Evolutionary conservation across 768 basidiomycete genomes (phyloP).

Genomic region (Hirschioporus abietinus): DNA sequence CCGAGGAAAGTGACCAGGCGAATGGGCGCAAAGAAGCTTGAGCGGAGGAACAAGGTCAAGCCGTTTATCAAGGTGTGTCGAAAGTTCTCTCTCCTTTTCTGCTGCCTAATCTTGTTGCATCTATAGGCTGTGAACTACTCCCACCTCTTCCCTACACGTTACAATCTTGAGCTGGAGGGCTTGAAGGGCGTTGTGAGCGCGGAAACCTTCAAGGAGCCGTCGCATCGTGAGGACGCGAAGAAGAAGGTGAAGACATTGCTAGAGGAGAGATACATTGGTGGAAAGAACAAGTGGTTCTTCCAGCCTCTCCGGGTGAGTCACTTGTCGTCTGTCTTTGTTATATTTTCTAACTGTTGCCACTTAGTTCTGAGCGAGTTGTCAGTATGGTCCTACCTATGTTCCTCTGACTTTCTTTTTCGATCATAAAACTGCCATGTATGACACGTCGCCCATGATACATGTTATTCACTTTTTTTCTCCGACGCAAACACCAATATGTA

Average conservation of each 20-base stretch:
- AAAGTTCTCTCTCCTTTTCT: background rate
- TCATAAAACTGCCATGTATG: slow-evolving; percentile 1
- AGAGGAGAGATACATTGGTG: slow-evolving; percentile 89
- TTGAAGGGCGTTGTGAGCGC: slow-evolving; percentile 79
- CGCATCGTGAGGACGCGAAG: slow-evolving; percentile 91
- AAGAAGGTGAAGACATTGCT: slow-evolving; percentile 95
- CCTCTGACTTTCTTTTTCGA: background rate
- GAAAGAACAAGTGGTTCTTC: slow-evolving; percentile 99
- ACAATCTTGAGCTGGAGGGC: slow-evolving; percentile 92
- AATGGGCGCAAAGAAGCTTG: slow-evolving; percentile 95
- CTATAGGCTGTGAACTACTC: slow-evolving; percentile 90
- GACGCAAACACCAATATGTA: background rate
- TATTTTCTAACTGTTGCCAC: background rate
- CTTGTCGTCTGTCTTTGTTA: background rate
- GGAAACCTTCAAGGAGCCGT: slow-evolving; percentile 97
- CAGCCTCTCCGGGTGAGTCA: slow-evolving; percentile 66
- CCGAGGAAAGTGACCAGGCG: slow-evolving; percentile 95
- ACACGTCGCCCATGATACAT: slow-evolving; percentile 3
- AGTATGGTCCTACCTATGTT: background rate
- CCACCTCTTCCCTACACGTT: slow-evolving; percentile 98
- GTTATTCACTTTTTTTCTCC: background rate
- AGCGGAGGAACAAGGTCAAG: slow-evolving; percentile 94
- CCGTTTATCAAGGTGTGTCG: slow-evolving; percentile 94
- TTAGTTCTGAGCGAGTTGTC: slow-evolving; percentile 1
- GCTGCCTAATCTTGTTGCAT: slow-evolving; percentile 4